Conservation (phyloP, 805 yeast species). For the Wickerhamomyces alni region DNA sequence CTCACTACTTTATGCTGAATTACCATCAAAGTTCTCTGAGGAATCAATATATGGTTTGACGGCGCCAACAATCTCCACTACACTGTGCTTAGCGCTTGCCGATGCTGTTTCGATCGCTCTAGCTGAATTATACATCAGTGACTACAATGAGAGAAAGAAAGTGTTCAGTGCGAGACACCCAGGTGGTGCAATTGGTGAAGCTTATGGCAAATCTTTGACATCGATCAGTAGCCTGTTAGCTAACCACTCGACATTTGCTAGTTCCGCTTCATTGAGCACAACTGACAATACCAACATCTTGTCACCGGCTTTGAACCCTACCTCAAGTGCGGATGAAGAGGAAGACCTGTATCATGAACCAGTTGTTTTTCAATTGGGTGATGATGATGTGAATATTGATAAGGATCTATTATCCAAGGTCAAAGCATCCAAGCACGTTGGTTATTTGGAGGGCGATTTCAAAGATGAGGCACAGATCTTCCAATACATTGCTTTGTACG, state of each 20-base stretch:
- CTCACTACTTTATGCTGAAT: constrained; percentile 53
- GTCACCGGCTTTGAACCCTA: constrained; percentile 10
- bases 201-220: constrained; percentile 23
- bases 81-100: constrained; percentile 66
- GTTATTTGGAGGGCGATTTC: constrained; percentile 14
- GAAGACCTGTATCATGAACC: constrained; percentile 3
- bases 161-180: constrained; percentile 75
- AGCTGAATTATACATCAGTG: constrained; percentile 58
- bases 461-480: constrained; percentile 31
- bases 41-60: constrained; percentile 62
- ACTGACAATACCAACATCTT: constrained; percentile 2
- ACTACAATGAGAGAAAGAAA: constrained; percentile 44
- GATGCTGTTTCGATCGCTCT: constrained; percentile 76
- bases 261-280: constrained; percentile 8
- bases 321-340: constrained; percentile 6
- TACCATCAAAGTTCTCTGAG: constrained; percentile 55
- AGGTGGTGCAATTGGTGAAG: constrained; percentile 82
- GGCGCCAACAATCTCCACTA: constrained; percentile 85
- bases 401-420: constrained; percentile 3
- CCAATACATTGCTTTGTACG: constrained; percentile 27
- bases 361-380: constrained; percentile 18
- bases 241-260: constrained; percentile 4
- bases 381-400: constrained; percentile 7
- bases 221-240: constrained; percentile 22
- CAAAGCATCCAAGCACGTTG: constrained; percentile 21